Base-by-base conservation (phyloP, 2,329 filamentous ascomycete species). In the Purpureocillium lavendulum region DNA sequence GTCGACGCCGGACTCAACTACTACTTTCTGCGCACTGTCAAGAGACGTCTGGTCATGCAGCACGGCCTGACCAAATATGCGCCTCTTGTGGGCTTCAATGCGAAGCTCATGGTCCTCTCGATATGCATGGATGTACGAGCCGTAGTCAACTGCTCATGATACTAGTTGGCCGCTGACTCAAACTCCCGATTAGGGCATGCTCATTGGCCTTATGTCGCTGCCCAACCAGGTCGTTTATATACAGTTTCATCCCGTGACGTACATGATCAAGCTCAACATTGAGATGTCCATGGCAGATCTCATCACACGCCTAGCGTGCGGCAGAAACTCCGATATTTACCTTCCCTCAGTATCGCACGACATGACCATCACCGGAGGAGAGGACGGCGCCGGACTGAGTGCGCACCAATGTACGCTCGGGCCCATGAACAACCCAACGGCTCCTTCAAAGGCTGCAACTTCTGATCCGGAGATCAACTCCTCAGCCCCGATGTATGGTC, bases 281-380 rank as follows among this genome's bases (percentile, higher is more conserved):
- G 70, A 73, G 50, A 66, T 73, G 61, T 65, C 63, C 11, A 72
- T 74, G 69, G 69, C 70, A 29, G 63, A 65, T 10, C 64, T 74
- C n/a, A 73, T 74, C 46, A 65, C 56, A 6, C 61, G 60, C 11
- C 52, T 67, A 3, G 55, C 55, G 15, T 7, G 33, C 21, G 21
- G 21, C 21, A 10, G 10, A 26, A 10, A 10, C 21, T 26, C 21
- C 21, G 21, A 26, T 10, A 26, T 10, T 26, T 26, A 26, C 21
- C 21, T 26, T 10, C 21, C 21, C 21, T 26, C 21, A 10, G 10
- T 10, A 26, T 26, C 21, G 21, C 21, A 26, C 21, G 10, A 26
- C 21, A 26, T 5, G 10, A 26, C 21, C 21, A 10, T 26, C 21
- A 26, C 21, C 10, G 21, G 21, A 26, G 21, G 10, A 10, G 21